A percentile compares a stretch with the other conserved stretches of the same genome.
Conservation (phyloP, 805 yeast species). For the Pichia heedii region DNA sequence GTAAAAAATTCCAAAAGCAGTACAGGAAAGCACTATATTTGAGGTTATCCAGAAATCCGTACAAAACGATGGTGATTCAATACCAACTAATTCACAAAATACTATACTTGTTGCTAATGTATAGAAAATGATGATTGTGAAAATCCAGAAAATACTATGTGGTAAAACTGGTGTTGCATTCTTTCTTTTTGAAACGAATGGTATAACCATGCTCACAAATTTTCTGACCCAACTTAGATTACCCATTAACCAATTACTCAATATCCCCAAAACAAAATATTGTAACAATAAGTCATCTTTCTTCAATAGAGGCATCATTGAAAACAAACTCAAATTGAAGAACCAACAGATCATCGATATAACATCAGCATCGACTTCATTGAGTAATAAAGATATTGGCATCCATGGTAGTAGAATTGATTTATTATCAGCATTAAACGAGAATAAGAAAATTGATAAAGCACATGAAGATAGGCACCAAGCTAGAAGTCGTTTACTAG, state of each 20-base stretch:
- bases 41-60: conserved; percentile 85
- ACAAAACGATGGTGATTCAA: conserved; percentile 46
- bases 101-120: conserved; percentile 37
- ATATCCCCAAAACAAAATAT: conserved; percentile 47
- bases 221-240: conserved; percentile 48
- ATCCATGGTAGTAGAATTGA: conserved; percentile 79
- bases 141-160: conserved; percentile 37
- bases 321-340: conserved; percentile 72
- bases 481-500: conserved; percentile 41
- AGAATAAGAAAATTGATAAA: conserved; percentile 79
- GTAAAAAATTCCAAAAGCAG: conserved; percentile 67
- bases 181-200: conserved; percentile 20
- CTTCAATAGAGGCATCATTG: conserved; percentile 78
- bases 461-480: conserved; percentile 81
- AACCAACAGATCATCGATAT: conserved; percentile 82
- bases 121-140: no score
- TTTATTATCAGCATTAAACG: conserved; percentile 96
- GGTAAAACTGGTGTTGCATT: conserved; percentile 37
- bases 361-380: conserved; percentile 46
- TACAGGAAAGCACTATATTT: conserved; percentile 67
- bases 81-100: conserved; percentile 40
- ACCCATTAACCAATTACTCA: conserved; percentile 77
- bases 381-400: conserved; percentile 65
- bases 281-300: conserved; percentile 71
- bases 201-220: conserved; percentile 15